Conservation (phyloP, 805 yeast species). For the Wickerhamomyces queroliae region DNA sequence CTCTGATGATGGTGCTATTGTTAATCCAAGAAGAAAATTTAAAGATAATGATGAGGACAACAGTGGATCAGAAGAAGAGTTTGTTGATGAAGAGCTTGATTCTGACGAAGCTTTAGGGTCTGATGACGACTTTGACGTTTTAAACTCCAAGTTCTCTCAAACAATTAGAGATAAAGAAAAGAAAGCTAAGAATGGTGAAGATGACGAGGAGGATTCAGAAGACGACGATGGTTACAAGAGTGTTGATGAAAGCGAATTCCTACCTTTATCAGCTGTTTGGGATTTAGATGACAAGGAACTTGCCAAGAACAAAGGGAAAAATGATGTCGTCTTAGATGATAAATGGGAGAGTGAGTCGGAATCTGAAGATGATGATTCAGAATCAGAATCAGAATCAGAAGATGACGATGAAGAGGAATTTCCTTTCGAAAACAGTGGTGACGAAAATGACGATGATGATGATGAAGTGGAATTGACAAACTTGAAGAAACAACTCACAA, state of each 20-base stretch:
- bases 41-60: slow-evolving; percentile 23
- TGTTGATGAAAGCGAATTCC: slow-evolving; percentile 69
- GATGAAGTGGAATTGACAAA: slow-evolving; percentile 52
- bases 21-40: slow-evolving; percentile 27
- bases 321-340: slow-evolving; percentile 15
- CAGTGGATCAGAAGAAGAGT: slow-evolving; percentile 26
- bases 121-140: slow-evolving; percentile 61
- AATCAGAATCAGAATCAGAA: slow-evolving; percentile 17
- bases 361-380: slow-evolving; percentile 13
- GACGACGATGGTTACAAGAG: slow-evolving; percentile 61
- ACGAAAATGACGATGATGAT: slow-evolving; percentile 38
- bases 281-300: slow-evolving; percentile 63
- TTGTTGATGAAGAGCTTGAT: slow-evolving; percentile 64
- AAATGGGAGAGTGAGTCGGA: slow-evolving; percentile 22
- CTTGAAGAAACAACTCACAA: slow-evolving; percentile 31
- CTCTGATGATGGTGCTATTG: slow-evolving; percentile 30
- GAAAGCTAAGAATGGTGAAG: slow-evolving; percentile 27
- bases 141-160: slow-evolving; percentile 64
- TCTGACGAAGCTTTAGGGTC: slow-evolving; percentile 90
- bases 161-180: slow-evolving; percentile 53
- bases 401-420: slow-evolving; percentile 19
- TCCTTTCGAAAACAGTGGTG: slow-evolving; percentile 23
- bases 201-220: slow-evolving; percentile 32
- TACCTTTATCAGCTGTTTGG: slow-evolving; percentile 85
- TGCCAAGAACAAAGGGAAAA: slow-evolving; percentile 21